Evolutionary conservation across 345 rosid species (phyloP).

Genomic region (Erucastrum elatum): DNA sequence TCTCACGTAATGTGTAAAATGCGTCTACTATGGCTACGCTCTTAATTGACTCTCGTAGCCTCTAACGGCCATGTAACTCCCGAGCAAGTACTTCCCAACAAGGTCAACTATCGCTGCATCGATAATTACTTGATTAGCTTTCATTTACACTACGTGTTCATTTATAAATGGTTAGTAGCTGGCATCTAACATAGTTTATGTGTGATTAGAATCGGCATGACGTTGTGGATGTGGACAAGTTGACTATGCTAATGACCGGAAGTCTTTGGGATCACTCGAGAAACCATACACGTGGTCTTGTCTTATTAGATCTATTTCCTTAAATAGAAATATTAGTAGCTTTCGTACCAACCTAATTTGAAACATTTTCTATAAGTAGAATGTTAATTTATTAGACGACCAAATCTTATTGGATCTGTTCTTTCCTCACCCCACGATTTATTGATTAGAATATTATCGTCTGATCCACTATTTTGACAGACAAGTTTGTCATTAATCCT

Average conservation of each 20-base stretch:
- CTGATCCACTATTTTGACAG: constrained; percentile 9
- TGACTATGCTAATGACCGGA: constrained; percentile 35
- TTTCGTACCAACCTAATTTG: constrained; percentile 35
- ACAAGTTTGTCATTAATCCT: constrained; percentile 30
- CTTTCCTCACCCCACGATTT: constrained; percentile 26
- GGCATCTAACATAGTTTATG: constrained; percentile 13
- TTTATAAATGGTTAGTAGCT: constrained; percentile 14
- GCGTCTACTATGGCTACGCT: not conserved
- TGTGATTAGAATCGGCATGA: constrained; percentile 17
- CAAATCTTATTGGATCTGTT: constrained; percentile 38
- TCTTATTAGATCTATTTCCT: constrained; percentile 37
- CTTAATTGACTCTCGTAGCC: not conserved
- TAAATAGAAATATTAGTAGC: constrained; percentile 38
- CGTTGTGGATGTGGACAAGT: constrained; percentile 30
- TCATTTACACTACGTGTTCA: not conserved
- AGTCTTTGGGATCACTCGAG: constrained; percentile 23
- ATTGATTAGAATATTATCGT: constrained; percentile 9
- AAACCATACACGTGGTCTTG: constrained; percentile 40
- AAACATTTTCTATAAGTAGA: constrained; percentile 41
- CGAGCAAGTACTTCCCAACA: not conserved
- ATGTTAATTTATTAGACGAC: constrained; percentile 36
- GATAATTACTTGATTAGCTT: constrained; percentile 8
- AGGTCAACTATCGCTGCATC: constrained; percentile 27
- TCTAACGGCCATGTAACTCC: constrained; percentile 14
- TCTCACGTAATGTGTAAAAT: not conserved